Evolutionary conservation across 345 rosid species (phyloP).

Genomic region (Rhodamnia rubescens): DNA sequence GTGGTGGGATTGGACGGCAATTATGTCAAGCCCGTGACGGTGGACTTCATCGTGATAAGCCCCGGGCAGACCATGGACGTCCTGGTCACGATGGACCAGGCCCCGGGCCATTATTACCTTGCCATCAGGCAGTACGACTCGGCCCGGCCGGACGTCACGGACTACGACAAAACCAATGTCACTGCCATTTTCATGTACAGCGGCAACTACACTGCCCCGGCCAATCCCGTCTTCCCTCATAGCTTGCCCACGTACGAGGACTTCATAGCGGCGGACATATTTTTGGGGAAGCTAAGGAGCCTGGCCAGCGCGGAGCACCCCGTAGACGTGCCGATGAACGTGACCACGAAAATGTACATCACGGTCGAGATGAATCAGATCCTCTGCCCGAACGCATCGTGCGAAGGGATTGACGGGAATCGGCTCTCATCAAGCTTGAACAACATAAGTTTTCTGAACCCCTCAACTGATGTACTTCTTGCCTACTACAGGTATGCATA

Average conservation of each 20-base stretch:
- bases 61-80: conserved; percentile 23
- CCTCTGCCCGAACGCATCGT: conserved; percentile 3
- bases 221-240: conserved; percentile 1
- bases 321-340: conserved; percentile 9
- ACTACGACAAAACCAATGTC: neutral
- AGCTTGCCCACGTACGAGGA: conserved; percentile 1
- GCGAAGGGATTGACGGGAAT: conserved; percentile 20
- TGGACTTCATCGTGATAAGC: conserved; percentile 5
- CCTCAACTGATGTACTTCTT: conserved; percentile 16
- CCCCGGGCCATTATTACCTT: conserved; percentile 6
- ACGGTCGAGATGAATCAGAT: conserved; percentile 5
- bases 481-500: conserved; percentile 10
- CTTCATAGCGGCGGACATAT: conserved; percentile 10
- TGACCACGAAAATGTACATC: conserved; percentile 3
- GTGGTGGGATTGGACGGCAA: conserved; percentile 24
- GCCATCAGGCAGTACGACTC: conserved; percentile 2
- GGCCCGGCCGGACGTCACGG: neutral
- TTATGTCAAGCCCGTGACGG: conserved; percentile 13
- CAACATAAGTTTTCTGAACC: conserved; percentile 30
- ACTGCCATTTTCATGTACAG: conserved; percentile 5
- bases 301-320: conserved; percentile 13
- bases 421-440: conserved; percentile 35
- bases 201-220: neutral
- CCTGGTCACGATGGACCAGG: conserved; percentile 11
- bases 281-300: conserved; percentile 18